Percentiles rank a stretch among this genome's conserved stretches.
These are phyloP conservation scores for Thelonectria rubi DNA, from an alignment of 2,329 filamentous ascomycete species.

Conservation along the genomic window DNA sequence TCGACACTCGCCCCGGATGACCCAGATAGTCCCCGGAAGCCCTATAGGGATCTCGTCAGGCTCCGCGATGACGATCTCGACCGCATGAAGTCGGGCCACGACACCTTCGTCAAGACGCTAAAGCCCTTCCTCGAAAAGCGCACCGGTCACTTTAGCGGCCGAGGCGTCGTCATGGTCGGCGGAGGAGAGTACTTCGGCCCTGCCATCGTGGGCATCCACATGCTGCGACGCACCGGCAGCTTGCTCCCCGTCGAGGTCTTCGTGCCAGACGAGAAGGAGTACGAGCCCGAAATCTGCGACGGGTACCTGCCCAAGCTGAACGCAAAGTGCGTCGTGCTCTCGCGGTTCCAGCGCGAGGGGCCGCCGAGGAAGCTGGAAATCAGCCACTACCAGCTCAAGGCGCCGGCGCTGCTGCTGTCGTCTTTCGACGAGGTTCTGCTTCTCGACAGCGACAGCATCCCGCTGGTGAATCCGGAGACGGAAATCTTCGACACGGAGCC, in stretches of 20 bases:
- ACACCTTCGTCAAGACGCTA: constrained; percentile 10
- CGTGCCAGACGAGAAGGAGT: constrained; percentile 18
- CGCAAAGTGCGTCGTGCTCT: constrained; percentile 22
- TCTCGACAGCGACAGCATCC: constrained; percentile 25
- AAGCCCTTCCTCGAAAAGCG: not conserved
- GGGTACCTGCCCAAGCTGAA: constrained; percentile 18
- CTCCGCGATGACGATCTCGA: constrained; percentile 12
- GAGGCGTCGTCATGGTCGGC: constrained; percentile 25
- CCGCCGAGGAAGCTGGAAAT: constrained; percentile 4
- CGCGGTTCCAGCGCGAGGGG: not conserved
- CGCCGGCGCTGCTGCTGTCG: constrained; percentile 18
- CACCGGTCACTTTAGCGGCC: constrained; percentile 5
- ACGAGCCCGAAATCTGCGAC: constrained; percentile 18
- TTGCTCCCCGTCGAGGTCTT: constrained; percentile 22
- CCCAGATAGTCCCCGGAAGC: constrained; percentile 7
- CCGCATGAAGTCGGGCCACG: constrained; percentile 10
- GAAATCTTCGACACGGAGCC: constrained; percentile 20
- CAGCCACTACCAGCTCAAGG: constrained; percentile 23
- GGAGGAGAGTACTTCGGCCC: constrained; percentile 27
- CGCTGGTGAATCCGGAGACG: constrained; percentile 15
- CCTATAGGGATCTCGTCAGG: constrained; percentile 8
- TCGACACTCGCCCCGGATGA: not conserved
- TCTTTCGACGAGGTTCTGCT: constrained; percentile 23
- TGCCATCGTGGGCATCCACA: constrained; percentile 24
- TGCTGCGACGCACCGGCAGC: constrained; percentile 22